Evolutionary conservation across 306 rosid species (phyloP).

Genomic region (Carpinus viminea): DNA sequence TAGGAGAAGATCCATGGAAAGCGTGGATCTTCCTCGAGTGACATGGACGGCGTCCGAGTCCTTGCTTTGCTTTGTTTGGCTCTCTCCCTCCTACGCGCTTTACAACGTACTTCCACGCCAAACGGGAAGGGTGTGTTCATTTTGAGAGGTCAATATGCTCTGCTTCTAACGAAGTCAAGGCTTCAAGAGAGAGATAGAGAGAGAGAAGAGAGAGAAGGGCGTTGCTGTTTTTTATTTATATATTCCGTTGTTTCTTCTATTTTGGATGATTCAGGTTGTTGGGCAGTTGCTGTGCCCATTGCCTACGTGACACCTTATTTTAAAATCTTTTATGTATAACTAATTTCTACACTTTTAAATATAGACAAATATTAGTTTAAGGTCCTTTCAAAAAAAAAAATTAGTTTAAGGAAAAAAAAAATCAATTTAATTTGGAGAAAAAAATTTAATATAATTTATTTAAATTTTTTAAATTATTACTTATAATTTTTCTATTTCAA

Average conservation of each 20-base stretch:
- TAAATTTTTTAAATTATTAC: too few species aligned
- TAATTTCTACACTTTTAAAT: too few species aligned
- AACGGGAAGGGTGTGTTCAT: slow-evolving; percentile 23
- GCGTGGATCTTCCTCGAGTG: slow-evolving; percentile 9
- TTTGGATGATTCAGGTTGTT: not conserved
- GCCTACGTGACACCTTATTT: too few species aligned
- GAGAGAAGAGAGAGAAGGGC: not conserved
- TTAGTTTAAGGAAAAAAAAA: too few species aligned
- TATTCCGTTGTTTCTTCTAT: slow-evolving; percentile 7
- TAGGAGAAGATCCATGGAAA: slow-evolving; percentile 18
- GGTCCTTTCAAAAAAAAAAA: too few species aligned
- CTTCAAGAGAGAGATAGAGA: not conserved
- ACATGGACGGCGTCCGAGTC: not conserved
- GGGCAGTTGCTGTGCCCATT: not conserved
- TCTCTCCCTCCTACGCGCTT: slow-evolving; percentile 20
- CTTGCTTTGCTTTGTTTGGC: not conserved
- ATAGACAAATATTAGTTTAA: too few species aligned
- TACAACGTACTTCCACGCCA: slow-evolving; percentile 36
- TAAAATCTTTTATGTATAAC: not conserved
- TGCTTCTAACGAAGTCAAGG: slow-evolving; percentile 20
- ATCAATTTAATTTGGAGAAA: too few species aligned
- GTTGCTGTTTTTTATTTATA: not conserved
- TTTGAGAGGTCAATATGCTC: slow-evolving; percentile 30
- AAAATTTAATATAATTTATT: too few species aligned
- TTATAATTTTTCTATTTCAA: too few species aligned